A percentile compares a stretch with the other conserved stretches of the same genome.
Evolutionary conservation across 2,329 filamentous ascomycete genomes (phyloP).

Genomic region (Aspergillus hiratsukae): DNA sequence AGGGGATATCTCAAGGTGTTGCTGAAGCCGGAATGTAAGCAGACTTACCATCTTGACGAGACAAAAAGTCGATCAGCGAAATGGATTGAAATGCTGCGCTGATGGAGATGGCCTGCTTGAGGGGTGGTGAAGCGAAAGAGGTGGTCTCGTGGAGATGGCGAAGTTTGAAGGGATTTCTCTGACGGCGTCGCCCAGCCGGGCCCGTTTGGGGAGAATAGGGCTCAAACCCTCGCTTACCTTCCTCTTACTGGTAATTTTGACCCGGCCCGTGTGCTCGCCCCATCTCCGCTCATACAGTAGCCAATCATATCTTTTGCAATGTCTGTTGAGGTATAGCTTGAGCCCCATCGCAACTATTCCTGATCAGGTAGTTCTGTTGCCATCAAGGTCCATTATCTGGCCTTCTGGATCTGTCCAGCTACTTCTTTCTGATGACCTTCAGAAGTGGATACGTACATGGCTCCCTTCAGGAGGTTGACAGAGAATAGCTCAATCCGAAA

Average conservation of each 20-base stretch:
- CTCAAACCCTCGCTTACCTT: conserved; percentile 38
- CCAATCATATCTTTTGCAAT: not conserved
- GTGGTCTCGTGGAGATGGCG: conserved; percentile 31
- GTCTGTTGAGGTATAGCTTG: not conserved
- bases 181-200: conserved; percentile 19
- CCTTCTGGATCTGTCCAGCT: conserved; percentile 15
- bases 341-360: not conserved
- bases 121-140: conserved; percentile 28
- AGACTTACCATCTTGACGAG: conserved; percentile 43
- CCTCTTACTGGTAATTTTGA: conserved; percentile 18
- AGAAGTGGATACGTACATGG: not conserved
- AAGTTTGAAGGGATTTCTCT: conserved; percentile 33
- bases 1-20: not conserved
- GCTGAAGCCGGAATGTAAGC: conserved; percentile 3
- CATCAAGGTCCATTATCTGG: not conserved
- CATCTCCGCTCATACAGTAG: not conserved
- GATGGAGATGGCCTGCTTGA: conserved; percentile 40
- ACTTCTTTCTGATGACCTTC: not conserved
- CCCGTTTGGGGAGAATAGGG: conserved; percentile 30
- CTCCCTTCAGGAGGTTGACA: not conserved
- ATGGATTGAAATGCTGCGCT: conserved; percentile 34
- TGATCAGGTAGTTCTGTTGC: not conserved
- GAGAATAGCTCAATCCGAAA: not conserved
- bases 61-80: conserved; percentile 39
- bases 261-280: not conserved